A percentile compares a stretch with the other conserved stretches of the same genome.
Evolutionary conservation across 495 filamentous ascomycete genomes (phyloP).

Genomic region (Antarctomyces pellizariae): DNA sequence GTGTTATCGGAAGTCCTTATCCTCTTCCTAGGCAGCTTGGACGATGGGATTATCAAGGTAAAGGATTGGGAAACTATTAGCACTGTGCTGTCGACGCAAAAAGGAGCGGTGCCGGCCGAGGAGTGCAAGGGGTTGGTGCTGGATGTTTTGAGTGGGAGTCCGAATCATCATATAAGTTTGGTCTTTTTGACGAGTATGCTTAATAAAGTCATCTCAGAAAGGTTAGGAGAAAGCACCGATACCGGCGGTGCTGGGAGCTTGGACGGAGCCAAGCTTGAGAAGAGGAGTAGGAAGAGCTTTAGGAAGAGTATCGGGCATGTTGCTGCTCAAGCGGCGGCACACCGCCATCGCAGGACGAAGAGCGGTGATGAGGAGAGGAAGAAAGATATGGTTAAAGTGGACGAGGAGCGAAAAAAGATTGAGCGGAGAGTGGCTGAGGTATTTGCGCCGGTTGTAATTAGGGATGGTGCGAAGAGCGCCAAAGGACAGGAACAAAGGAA

Average conservation of each 20-base stretch:
- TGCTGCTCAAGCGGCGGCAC: too few species aligned
- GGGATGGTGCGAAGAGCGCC: too few species aligned
- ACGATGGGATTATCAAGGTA: conserved; percentile 49
- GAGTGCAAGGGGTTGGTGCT: conserved; percentile 44
- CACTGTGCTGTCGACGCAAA: conserved; percentile 22
- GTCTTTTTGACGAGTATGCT: conserved; percentile 70
- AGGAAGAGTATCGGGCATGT: too few species aligned
- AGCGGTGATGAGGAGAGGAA: too few species aligned
- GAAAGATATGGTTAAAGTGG: too few species aligned
- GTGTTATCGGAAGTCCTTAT: conserved; percentile 42
- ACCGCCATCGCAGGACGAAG: too few species aligned
- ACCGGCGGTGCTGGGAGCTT: conserved; percentile 7
- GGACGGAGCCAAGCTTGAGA: conserved; percentile 13
- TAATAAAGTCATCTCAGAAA: conserved; percentile 19
- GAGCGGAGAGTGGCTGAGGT: too few species aligned
- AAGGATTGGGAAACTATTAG: conserved; percentile 51
- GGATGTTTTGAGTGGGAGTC: conserved; percentile 44
- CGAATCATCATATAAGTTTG: conserved; percentile 65
- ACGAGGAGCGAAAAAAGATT: too few species aligned
- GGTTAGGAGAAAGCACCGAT: conserved; percentile 18
- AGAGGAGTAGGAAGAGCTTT: conserved; percentile 18
- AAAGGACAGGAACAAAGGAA: too few species aligned
- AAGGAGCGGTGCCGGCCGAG: conserved; percentile 25
- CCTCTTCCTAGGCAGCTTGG: conserved; percentile 42
- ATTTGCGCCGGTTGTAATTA: too few species aligned